Evolutionary conservation across 768 basidiomycete species (phyloP), one percentile per base, ranked within the genome.

Genomic region (Trametes punicea): DNA sequence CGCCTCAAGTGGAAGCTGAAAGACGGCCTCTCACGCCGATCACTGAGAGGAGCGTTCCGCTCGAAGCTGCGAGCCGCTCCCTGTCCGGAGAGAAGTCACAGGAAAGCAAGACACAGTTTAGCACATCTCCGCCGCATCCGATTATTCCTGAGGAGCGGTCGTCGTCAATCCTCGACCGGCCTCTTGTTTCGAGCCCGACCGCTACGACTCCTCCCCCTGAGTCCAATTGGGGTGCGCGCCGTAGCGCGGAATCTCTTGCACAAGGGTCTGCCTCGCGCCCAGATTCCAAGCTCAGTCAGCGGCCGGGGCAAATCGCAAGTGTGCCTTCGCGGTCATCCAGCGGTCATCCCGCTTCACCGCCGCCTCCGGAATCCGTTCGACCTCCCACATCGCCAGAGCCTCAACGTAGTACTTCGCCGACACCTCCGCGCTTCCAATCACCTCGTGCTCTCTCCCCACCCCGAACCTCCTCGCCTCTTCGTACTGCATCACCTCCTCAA

Each of bases 21-120:
- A 62, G 62, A 13, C 73, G 76, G 27, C 60, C 74, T 6, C 68
- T 89, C 55, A 81, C 88, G 2, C 87, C 88, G 7, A 90, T 90
- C 57, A 83, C 83, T 2, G 89, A 91, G 65, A 63, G 70, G 15
- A 74, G 71, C 61, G 65, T 62, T 39, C 62, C 67, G 6, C 64
- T 55, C 2, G 70, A 74, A 15, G 47, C 51, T 44, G 36, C 50
- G 33, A 73, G 73, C 40, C 51, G 54, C 1, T 60, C 62, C 1
- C 9, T 59, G 31, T 61, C 57, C 6, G 52, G 31, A 36, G 55
- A 65, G 56, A 63, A 60, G 46, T 46, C 55, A 4, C 29, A 36
- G 25, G 39, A 42, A 16, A 30, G n/a, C 16, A 57, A 30, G 45
- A 13, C 40, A 8, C 55, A 44, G 33, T 6, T 30, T 3, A 26